Base-by-base conservation (phyloP, 2,329 filamentous ascomycete species). In the Colletotrichum eleusines region DNA sequence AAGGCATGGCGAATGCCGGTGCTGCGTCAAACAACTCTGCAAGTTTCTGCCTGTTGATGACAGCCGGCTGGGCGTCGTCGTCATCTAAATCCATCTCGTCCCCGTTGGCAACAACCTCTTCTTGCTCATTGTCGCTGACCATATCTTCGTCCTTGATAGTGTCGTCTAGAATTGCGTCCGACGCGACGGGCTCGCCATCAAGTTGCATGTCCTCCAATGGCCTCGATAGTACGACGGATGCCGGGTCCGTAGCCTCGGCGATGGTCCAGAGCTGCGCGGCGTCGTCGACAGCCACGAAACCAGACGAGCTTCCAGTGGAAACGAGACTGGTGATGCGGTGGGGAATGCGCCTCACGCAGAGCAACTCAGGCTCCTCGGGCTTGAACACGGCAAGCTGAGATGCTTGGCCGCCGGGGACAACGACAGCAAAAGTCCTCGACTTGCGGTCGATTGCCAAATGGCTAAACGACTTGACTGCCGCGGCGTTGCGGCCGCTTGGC, bases 261-360 rank as follows among this genome's bases (percentile, higher is more conserved):
- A 90, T 77, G 35, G 87, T 88, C 82, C 89, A 90, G 48, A 97
- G 84, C 76, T 93, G 91, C 18, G 94, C 93, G 0, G 89, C 85
- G n/a, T 91, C 87, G 78, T 97, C 94, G 7, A 97, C 81, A 12
- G 91, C 82, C 48, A 96, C 83, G 78, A 94, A 97, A 5, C 94
- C 94, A 55, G 89, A 90, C 2, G 89, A 88, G 26, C 85, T 86
- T 16, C 87, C 84, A 26, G 89, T 86, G 3, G 93, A 86, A 2
- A 94, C 82, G 1, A 97, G 80, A 16, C 91, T 89, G 28, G 92
- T 88, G 14, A 94, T 88, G 28, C 89, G 82, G 67, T 86, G 84
- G 3, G 88, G 83, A 12, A 88, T 87, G 35, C 82, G 84, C 72
- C 89, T 83, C 75, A 90, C 82, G 50, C 90, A 86, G 42, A 93